Conservation (phyloP, 371 early-diverging fungal species). For the Circinella umbellata region DNA sequence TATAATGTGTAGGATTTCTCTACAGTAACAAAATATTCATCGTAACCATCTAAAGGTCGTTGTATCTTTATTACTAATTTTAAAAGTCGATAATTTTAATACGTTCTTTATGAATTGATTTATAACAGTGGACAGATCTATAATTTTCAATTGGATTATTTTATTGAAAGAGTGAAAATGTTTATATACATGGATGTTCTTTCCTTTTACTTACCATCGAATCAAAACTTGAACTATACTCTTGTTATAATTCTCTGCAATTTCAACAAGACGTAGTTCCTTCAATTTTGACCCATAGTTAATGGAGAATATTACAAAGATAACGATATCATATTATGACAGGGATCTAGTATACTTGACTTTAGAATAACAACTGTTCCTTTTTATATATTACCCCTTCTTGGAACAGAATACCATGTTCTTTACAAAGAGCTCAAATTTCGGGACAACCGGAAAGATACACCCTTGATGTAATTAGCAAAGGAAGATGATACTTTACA, state of each 20-base stretch:
- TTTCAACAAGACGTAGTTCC: conserved; percentile 45
- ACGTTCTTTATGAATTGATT: conserved; percentile 50
- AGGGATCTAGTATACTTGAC: no score
- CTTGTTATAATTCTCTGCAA: conserved; percentile 51
- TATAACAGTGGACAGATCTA: conserved; percentile 51
- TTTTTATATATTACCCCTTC: conserved; percentile 18
- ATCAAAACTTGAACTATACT: conserved; percentile 51
- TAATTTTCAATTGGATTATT: no score
- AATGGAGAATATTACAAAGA: conserved; percentile 51
- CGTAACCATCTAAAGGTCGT: conserved; percentile 42
- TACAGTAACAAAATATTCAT: conserved; percentile 42
- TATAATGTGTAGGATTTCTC: conserved; percentile 37
- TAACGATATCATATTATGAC: background rate
- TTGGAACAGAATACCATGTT: conserved; percentile 54
- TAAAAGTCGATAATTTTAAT: conserved; percentile 62
- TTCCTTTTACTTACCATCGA: conserved; percentile 25
- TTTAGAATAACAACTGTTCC: no score
- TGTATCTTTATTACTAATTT: conserved; percentile 59
- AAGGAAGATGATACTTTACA: no score
- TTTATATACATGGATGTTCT: background rate
- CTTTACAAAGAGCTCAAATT: conserved; percentile 47
- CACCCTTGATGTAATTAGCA: no score
- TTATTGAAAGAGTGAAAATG: background rate
- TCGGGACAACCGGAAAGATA: conserved; percentile 34
- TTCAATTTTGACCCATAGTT: conserved; percentile 51